Evolutionary conservation across 1,139 yeast species (phyloP).

Genomic region (Protomyces arabidopsidicola): DNA sequence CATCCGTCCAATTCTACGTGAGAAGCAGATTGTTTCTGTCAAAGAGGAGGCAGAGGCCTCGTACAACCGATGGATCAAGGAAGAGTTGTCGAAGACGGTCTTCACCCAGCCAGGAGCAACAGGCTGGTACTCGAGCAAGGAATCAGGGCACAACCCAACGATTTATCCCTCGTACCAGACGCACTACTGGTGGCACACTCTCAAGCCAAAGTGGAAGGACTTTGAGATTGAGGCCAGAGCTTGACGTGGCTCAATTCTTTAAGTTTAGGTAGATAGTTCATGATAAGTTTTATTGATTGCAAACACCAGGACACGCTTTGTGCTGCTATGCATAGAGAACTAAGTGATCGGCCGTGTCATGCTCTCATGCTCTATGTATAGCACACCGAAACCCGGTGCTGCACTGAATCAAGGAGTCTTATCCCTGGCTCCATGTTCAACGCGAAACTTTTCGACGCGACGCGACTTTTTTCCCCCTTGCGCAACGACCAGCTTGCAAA

Average conservation of each 20-base stretch:
- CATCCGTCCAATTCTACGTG: neutral
- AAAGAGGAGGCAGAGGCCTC: constrained; percentile 3
- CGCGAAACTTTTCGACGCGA: too few relatives aligned
- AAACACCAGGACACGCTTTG: too few relatives aligned
- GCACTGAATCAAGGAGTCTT: too few relatives aligned
- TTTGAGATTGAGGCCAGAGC: neutral
- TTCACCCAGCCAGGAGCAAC: neutral
- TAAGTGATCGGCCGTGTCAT: too few relatives aligned
- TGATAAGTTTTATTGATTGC: neutral
- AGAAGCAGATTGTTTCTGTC: neutral
- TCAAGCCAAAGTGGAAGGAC: constrained; percentile 2
- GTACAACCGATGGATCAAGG: neutral
- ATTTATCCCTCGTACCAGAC: constrained; percentile 1
- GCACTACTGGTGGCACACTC: neutral
- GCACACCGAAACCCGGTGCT: too few relatives aligned
- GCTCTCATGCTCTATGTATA: too few relatives aligned
- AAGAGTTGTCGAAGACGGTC: neutral
- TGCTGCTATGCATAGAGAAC: too few relatives aligned
- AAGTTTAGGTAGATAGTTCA: neutral
- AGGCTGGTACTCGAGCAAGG: constrained; percentile 2
- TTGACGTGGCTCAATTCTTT: neutral
- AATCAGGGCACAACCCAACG: constrained; percentile 2
- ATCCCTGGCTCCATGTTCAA: too few relatives aligned
- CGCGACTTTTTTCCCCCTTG: too few relatives aligned
- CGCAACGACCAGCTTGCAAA: too few relatives aligned